Base-by-base conservation (phyloP, 2,329 filamentous ascomycete genomes). In the Sphaceloma murrayae region DNA sequence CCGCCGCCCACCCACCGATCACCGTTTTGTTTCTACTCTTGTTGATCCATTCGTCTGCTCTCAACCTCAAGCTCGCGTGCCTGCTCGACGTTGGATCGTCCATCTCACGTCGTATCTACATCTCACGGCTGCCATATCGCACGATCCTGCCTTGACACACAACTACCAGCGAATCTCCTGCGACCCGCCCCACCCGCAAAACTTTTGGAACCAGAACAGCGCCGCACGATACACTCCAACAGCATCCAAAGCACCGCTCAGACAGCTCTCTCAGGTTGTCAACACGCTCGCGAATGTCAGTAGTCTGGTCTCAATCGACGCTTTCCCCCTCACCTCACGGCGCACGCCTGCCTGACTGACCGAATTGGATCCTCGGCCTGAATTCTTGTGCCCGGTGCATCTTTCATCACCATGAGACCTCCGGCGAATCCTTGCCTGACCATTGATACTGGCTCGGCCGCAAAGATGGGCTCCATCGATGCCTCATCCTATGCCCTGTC, bases 401-500 rank as follows among this genome's bases (percentile, higher is more conserved):
- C 13, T 30, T 29, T 18, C 5, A 34, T 29, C n/a, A n/a, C n/a
- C n/a, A 45, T 45, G 42, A 32, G 32, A 18, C 30, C 19, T 32
- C 42, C 13, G 11, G 19, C 42, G n/a, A 34, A 45, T 19, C 31
- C 31, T 34, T 8, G 8, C 5, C 19, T 45, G 21, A 24, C 42
- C 22, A 45, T 45, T n/a, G 42, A 45, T 27, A 36, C 32, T 16
- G 9, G 14, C 8, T 40, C 36, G 19, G 42, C 42, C 4, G 30
- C 31, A 16, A 27, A 18, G 8, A 27, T 45, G 29, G 31, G 6
- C 9, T 13, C 22, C 14, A 24, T 19, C 13, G 42, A 45, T 3
- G 9, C 2, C 5, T 34, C 22, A 13, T 24, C 32, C 14, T 34
- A 45, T 34, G 31, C 47, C 9, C 46, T 48, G 21, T 52, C 56